Base-by-base conservation (phyloP, 179 eudicot species). In the Silene vulgaris region DNA sequence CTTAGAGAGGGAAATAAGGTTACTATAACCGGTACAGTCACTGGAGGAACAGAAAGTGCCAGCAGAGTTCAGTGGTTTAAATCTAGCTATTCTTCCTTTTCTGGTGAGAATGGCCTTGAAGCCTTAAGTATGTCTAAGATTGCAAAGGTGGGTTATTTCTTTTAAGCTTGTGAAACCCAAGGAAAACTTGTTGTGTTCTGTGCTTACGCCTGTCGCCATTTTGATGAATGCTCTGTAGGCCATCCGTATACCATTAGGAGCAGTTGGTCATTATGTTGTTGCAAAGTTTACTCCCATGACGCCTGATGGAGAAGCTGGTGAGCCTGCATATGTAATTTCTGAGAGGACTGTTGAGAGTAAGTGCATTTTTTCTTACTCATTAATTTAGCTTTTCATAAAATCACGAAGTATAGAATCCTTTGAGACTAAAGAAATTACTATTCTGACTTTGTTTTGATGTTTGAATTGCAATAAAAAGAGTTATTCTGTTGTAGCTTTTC, bases 31-130 rank as follows among this genome's bases (percentile, higher is more conserved):
- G 96, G 97, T 81, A 84, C 86, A 77, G 95, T 95, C 64, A 92
- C 90, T 74, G 93, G 97, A 79, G 99, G 97, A 81, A 87, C 96
- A 72, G 99, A 95, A 87, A 93, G 91, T 77, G 87, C 95, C 56
- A 92, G 99, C 86, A 87, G 99, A 90, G 99, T 90, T 74, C 99
- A 95, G 79, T 95, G 99, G 99, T 95, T 95, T 81, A 95, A 89
- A 83, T 84, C 96, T 78, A 84, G 71, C 40, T 84, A 79, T 28
- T 64, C 83, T 52, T 73, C 77, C 71, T 79, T 92, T 64, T 82
- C 87, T 72, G 94, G 87, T 71, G 99, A 89, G 73, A 86, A 86
- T 74, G 85, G 78, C 77, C 87, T 90, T 77, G 99, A 95, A 84
- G 90, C 90, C 75, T 82, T 95, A 65, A 90, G 89, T 82, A 84